These are phyloP conservation scores for Fusarium robinianum DNA, from an alignment of 2,329 filamentous ascomycete genomes.

Conservation along the genomic window DNA sequence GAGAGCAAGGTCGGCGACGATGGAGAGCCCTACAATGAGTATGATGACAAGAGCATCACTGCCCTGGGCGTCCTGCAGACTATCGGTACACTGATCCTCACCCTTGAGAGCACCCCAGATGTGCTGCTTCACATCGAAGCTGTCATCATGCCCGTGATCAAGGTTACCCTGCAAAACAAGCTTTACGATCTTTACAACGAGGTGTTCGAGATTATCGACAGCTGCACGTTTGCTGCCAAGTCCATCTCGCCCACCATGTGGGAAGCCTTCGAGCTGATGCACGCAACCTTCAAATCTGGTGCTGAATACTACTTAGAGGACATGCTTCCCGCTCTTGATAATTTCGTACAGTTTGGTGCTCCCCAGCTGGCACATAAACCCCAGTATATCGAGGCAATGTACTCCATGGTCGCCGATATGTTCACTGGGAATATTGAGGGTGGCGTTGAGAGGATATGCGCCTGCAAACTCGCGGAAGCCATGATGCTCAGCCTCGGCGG, in stretches of 20 bases:
- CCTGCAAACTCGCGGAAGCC: conserved; percentile 95
- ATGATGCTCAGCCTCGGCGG: conserved; percentile 95
- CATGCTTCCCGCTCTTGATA: conserved; percentile 97
- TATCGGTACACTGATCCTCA: conserved; percentile 95
- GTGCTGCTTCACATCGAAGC: conserved; percentile 93
- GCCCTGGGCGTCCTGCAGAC: conserved; percentile 95
- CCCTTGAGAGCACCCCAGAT: conserved; percentile 94
- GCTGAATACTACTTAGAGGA: conserved; percentile 97
- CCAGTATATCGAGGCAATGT: conserved; percentile 83
- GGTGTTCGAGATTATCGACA: conserved; percentile 98
- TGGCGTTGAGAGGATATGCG: conserved; percentile 92
- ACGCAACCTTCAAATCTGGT: conserved; percentile 94
- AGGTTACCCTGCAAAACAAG: conserved; percentile 95
- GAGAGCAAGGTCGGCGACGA: conserved; percentile 76
- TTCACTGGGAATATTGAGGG: conserved; percentile 92
- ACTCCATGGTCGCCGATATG: conserved; percentile 93
- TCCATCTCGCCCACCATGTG: conserved; percentile 96
- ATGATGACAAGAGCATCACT: conserved; percentile 98
- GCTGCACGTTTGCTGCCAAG: conserved; percentile 98
- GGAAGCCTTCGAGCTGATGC: conserved; percentile 96
- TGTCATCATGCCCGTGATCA: conserved; percentile 95
- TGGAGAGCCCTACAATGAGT: conserved; percentile 83
- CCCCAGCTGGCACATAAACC: conserved; percentile 80
- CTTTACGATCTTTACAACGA: conserved; percentile 98
- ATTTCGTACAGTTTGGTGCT: conserved; percentile 93